Percentiles rank a stretch among this genome's conserved stretches.
Evolutionary conservation across 1,284 basidiomycete species (phyloP).

Genomic region (Afroboletus lepidellus): DNA sequence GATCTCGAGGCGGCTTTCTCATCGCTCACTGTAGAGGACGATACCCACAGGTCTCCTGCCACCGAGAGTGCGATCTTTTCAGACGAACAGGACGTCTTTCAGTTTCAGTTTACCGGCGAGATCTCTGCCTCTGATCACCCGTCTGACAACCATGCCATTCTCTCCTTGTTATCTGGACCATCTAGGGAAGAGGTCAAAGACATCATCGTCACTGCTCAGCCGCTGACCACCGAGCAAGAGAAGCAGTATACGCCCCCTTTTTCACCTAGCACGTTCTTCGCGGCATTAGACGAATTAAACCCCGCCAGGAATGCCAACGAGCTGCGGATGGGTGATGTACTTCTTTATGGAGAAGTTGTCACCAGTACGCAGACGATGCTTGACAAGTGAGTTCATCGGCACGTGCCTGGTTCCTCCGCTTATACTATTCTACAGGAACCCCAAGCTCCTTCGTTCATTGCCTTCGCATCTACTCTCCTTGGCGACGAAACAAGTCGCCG

Average conservation of each 20-base stretch:
- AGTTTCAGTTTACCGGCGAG: slow-evolving; percentile 46
- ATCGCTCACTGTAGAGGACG: slow-evolving; percentile 48
- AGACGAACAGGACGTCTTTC: slow-evolving; percentile 64
- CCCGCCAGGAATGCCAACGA: slow-evolving; percentile 15
- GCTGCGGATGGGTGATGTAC: slow-evolving; percentile 70
- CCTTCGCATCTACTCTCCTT: slow-evolving; percentile 80
- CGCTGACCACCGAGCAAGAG: slow-evolving; percentile 42
- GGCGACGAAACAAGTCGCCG: slow-evolving; percentile 86
- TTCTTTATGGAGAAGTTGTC: slow-evolving; percentile 87
- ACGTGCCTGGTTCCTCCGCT: not conserved
- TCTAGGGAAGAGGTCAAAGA: slow-evolving; percentile 43
- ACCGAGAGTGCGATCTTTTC: slow-evolving; percentile 31
- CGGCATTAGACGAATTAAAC: slow-evolving; percentile 33
- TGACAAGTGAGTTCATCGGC: slow-evolving; percentile 65
- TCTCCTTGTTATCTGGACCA: slow-evolving; percentile 15
- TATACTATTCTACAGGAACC: slow-evolving; percentile 58
- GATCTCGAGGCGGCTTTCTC: slow-evolving; percentile 40
- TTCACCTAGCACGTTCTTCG: slow-evolving; percentile 51
- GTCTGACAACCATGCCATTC: slow-evolving; percentile 22
- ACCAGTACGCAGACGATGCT: slow-evolving; percentile 96
- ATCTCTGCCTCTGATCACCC: slow-evolving; percentile 26
- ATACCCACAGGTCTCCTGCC: slow-evolving; percentile 20
- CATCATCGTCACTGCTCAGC: slow-evolving; percentile 45
- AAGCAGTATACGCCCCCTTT: slow-evolving; percentile 52
- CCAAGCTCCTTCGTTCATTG: slow-evolving; percentile 64